Evolutionary conservation across 2,329 filamentous ascomycete genomes (phyloP), one percentile per base, ranked within the genome.

Genomic region (Pestalotiopsis sp.): DNA sequence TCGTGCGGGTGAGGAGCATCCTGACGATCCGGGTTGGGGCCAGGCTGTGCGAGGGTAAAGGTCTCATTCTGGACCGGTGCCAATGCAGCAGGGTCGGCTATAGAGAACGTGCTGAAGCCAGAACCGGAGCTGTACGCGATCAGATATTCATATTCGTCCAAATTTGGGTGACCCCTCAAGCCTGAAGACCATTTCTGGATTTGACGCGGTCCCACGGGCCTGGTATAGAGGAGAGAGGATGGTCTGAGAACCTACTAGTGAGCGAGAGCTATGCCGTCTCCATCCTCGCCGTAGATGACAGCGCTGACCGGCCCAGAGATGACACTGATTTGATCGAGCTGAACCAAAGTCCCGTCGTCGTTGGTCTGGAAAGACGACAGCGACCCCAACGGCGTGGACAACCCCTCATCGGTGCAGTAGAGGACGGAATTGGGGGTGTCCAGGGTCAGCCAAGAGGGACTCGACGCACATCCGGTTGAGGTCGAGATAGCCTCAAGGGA

Each of bases 401-500:
- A 77, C 10, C 82, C 85, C 78, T 91, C 88, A 71, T 91, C 84
- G 44, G 86, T 72, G 76, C 88, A 90, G 77, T 86, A 88, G 9
- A 91, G 78, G 4, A 81, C 75, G 20, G 79, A 78, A 66, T 81
- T 80, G 40, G 77, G 70, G 62, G 79, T 73, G 72, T 87, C 84
- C 24, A 88, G 80, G 22, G 86, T 87, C 61, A 91, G 78, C 87
- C 88, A 91, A 11, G 86, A 84, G 1, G 88, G 85, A 68, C 82
- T 85, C 1, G 79, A 75, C 6, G 80, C 83, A 74, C 88, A 90
- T 30, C 78, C 78, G 13, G 62, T 58, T 52, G 64, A 66, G 17
- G 52, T 66, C 39, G 81, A 81, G 20, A 85, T 76, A 22, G 77
- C 73, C 71, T 80, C 76, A 68, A 89, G 81, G 66, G 73, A 73